Evolutionary conservation across 176 grass and related monocot species (phyloP), one percentile per base, ranked within the genome.

Genomic region (Musa acuminata): DNA sequence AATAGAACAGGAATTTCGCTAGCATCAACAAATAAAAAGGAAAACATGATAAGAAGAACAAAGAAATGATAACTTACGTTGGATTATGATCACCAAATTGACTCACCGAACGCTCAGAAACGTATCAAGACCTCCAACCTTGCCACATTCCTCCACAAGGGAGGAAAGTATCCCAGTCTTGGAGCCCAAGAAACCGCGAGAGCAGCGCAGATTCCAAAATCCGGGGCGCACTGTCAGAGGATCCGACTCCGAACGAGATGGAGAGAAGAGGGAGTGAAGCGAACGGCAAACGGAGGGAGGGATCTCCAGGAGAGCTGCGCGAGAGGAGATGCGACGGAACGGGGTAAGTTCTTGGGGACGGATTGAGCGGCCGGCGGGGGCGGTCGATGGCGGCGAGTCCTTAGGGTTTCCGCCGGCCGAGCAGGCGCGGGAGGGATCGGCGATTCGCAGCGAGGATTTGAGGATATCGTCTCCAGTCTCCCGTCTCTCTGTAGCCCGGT

Each of bases 21-120:
- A 21, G 67, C 35, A 70, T 50, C 43, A 70, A 9, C 67, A 19
- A 27, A 2, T 14, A 65, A 9, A 65, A 12, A 13, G 22, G 13
- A 25, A 65, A 64, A 17, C 27, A 65, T 35, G 25, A 51, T 72
- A 57, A 77, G 22, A 53, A 78, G 52, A 10, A 52, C 49, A 73
- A 52, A 50, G 53, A 66, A 69, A 55, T 17, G 58, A 79, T 13
- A 79, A 67, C 64, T 79, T 52, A 79, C 27, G 35, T 54, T 43
- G 55, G 1, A 70, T 70, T 51, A 70, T 13, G 77, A 48, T 35
- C 25, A 59, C 3, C n/a, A n/a, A 53, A 52, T 57, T 14, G 5
- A 55, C 54, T 22, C 68, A 8, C 9, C 2, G 43, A 26, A 22
- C 26, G 13, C 57, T 55, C 25, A 53, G 14, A 43, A 69, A 20